Conservation (phyloP, 768 basidiomycete species). For the Infundibulicybe gibba region DNA sequence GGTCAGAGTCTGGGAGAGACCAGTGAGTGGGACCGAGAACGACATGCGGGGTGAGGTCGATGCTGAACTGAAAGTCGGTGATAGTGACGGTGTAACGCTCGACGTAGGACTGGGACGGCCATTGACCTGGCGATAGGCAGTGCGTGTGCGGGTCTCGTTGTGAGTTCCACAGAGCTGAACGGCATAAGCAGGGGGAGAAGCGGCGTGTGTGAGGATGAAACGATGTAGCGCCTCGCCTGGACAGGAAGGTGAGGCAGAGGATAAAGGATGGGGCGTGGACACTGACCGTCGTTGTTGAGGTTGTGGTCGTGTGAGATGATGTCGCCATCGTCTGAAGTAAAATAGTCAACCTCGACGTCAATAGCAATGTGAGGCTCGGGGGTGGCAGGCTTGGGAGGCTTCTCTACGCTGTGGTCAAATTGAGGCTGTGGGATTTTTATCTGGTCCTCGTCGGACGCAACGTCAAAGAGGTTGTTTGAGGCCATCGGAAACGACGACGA, state of each 20-base stretch:
- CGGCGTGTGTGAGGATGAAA: conserved; percentile 56
- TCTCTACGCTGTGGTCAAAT: conserved; percentile 15
- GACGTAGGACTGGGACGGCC: conserved; percentile 25
- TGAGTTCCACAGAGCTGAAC: conserved; percentile 51
- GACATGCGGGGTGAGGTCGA: conserved; percentile 43
- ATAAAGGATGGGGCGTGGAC: not conserved
- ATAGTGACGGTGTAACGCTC: conserved; percentile 51
- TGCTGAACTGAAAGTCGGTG: conserved; percentile 60
- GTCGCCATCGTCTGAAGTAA: conserved; percentile 40
- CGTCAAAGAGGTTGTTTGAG: conserved; percentile 13
- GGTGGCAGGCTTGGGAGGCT: too few relatives aligned
- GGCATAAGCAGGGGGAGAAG: conserved; percentile 33
- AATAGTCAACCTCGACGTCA: conserved; percentile 46
- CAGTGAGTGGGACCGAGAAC: conserved; percentile 40
- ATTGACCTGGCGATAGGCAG: conserved; percentile 16
- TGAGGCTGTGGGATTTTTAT: conserved; percentile 25
- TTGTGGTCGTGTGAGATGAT: conserved; percentile 71
- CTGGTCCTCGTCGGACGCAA: conserved; percentile 10
- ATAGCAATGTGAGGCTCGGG: too few relatives aligned
- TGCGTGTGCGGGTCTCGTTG: conserved; percentile 38
- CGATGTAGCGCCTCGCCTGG: conserved; percentile 67
- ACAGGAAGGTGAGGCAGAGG: not conserved
- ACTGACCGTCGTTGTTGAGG: conserved; percentile 57
- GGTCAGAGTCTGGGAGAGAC: conserved; percentile 53
- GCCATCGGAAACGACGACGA: not conserved